phyloP scores from a whole-genome alignment of 176 grass and related monocot species.

The Elaeis guineensis region DNA sequence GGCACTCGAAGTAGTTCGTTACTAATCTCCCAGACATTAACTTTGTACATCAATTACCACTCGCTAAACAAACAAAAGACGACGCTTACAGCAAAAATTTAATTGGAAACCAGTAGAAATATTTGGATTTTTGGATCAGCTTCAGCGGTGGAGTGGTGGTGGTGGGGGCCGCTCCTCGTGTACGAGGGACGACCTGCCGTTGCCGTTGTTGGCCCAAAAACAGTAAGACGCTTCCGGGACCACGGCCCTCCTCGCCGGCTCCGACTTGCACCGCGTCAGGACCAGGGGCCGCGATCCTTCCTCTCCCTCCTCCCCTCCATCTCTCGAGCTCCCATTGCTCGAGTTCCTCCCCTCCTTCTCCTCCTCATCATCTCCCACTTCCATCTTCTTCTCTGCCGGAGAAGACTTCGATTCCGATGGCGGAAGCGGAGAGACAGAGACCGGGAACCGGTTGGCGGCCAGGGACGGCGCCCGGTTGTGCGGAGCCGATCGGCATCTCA shows the following conservation, averaged over 20 bases:
- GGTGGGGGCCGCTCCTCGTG: constrained; percentile 20
- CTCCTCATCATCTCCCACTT: constrained; percentile 1
- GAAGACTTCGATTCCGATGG: constrained; percentile 5
- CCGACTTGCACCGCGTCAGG: constrained; percentile 78
- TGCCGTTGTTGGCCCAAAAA: constrained; percentile 66
- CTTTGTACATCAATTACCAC: too few relatives aligned
- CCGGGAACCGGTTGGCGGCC: constrained; percentile 31
- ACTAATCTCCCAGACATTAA: too few relatives aligned
- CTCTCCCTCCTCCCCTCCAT: background rate
- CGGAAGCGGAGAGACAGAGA: constrained; percentile 9
- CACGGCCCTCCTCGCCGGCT: constrained; percentile 65
- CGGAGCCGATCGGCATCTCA: constrained; percentile 91
- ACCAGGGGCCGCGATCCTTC: constrained; percentile 53
- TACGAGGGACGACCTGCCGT: constrained; percentile 22
- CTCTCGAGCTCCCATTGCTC: background rate
- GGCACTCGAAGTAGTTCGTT: too few relatives aligned
- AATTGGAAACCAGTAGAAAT: too few relatives aligned
- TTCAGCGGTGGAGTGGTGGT: constrained; percentile 13
- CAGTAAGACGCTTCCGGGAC: constrained; percentile 23
- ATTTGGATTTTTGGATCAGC: too few relatives aligned
- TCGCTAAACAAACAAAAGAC: too few relatives aligned
- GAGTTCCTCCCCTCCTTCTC: background rate
- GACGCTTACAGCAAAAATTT: too few relatives aligned
- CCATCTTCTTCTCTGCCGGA: constrained; percentile 7
- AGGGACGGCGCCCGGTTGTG: constrained; percentile 65